These are phyloP conservation scores for Aspergillus sclerotialis DNA, from an alignment of 2,329 filamentous ascomycete genomes.

Conservation along the genomic window DNA sequence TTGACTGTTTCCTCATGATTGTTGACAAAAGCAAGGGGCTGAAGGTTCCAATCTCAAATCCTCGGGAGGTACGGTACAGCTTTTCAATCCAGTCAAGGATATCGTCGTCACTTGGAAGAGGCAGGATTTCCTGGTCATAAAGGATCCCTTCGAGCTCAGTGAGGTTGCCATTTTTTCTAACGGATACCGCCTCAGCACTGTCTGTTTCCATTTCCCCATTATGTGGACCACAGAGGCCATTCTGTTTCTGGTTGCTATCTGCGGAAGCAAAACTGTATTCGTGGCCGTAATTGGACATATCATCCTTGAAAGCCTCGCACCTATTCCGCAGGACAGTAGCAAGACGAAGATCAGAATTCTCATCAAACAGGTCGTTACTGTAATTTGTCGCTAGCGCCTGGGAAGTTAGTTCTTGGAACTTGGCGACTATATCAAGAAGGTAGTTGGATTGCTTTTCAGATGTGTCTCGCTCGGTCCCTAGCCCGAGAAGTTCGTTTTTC, in stretches of 20 bases:
- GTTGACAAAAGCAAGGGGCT: slow-evolving; percentile 21
- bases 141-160: slow-evolving; percentile 16
- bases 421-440: slow-evolving; percentile 30
- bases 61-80: slow-evolving; percentile 41
- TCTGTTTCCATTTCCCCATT: not conserved
- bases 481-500: slow-evolving; percentile 17
- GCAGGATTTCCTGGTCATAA: slow-evolving; percentile 2
- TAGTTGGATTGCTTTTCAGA: slow-evolving; percentile 24
- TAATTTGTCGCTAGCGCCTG: slow-evolving; percentile 32
- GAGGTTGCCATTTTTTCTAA: slow-evolving; percentile 2
- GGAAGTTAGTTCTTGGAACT: slow-evolving; percentile 31
- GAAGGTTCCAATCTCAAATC: slow-evolving; percentile 50
- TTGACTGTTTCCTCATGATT: slow-evolving; percentile 48
- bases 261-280: slow-evolving; percentile 10
- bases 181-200: not conserved
- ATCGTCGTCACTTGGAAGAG: slow-evolving; percentile 1
- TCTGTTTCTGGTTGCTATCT: slow-evolving; percentile 1
- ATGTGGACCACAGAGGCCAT: not conserved
- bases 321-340: slow-evolving; percentile 26
- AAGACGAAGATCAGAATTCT: slow-evolving; percentile 22
- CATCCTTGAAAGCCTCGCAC: slow-evolving; percentile 14
- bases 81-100: slow-evolving; percentile 43
- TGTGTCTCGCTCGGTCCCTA: slow-evolving; percentile 30
- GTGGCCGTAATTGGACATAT: slow-evolving; percentile 15
- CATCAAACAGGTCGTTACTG: slow-evolving; percentile 26